phyloP scores from a whole-genome alignment of 768 basidiomycete genomes.

The Mycena vitilis region DNA sequence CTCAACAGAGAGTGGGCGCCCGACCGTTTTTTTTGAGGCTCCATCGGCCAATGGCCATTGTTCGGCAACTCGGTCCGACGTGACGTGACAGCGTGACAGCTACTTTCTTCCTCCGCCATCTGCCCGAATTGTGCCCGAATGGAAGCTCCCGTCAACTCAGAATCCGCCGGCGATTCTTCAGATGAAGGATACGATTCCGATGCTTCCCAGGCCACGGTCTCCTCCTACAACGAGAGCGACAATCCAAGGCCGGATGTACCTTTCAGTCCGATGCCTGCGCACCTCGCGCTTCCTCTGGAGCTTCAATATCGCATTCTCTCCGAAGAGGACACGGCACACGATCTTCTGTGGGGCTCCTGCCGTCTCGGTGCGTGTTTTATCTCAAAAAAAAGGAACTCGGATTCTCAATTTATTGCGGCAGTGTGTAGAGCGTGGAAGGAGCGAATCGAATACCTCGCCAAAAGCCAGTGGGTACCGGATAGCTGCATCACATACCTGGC shows the following conservation, averaged over 20 bases:
- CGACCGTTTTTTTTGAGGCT: no score
- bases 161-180: no score
- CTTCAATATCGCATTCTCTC: constrained; percentile 19
- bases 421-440: constrained; percentile 32
- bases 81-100: no score
- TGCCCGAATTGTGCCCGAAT: no score
- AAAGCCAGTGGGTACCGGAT: constrained; percentile 21
- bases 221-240: constrained; percentile 20
- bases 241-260: background rate
- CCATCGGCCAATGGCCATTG: no score
- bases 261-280: constrained; percentile 28
- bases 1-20: no score
- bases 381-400: no score
- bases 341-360: constrained; percentile 19
- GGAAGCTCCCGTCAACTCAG: no score
- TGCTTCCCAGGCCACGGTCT: background rate
- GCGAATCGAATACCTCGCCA: constrained; percentile 19
- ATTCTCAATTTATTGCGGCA: background rate
- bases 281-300: constrained; percentile 24
- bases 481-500: constrained; percentile 11
- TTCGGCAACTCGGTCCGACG: no score
- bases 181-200: no score
- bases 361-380: constrained; percentile 19
- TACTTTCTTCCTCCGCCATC: no score
- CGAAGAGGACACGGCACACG: background rate